Evolutionary conservation across 441 rosid genomes (phyloP), one percentile per base, ranked within the genome.

Genomic region (Isatis lusitanica): DNA sequence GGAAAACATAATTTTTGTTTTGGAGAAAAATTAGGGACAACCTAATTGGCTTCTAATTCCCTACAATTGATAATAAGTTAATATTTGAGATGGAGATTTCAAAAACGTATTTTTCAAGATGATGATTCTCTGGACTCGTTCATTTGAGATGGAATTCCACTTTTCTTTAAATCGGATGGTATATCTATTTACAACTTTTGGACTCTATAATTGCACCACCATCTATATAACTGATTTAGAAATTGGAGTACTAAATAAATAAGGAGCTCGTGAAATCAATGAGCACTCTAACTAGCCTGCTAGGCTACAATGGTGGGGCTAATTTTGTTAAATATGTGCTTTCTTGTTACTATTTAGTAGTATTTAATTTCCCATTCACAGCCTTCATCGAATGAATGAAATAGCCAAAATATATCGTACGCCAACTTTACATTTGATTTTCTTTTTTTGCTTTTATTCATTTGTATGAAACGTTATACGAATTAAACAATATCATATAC

Each of bases 401-500:
- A 16, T 50, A 59, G 7, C 44, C 62, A 42, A 67, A 39, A 59
- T 30, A 13, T 28, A 57, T 38, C 6, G 13, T 36, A 66, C 5
- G 30, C 43, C 36, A 50, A 60, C 6, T 52, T 68, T 55, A 69
- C 60, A 55, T 55, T 53, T 67, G 26, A 3, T 21, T 74, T 9
- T 46, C 7, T 42, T 67, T 42, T 67, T 6, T 3, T 13, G 4
- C 13, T n/a, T 39, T 67, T 40, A 50, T 60, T 74, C 47, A 42
- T 48, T 7, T 68, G 40, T 61, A 63, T 64, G 9, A 70, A 46
- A 18, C 11, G 12, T 62, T 8, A 16, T 55, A 53, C 26, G 44
- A 75, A 69, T 53, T 15, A 36, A 68, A 69, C 47, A 74, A 68
- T 68, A 61, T 62, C 16, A 62, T 62, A 52, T 52, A 46, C 47